Evolutionary conservation across 495 filamentous ascomycete species (phyloP).

Genomic region (Neurospora pannonica): DNA sequence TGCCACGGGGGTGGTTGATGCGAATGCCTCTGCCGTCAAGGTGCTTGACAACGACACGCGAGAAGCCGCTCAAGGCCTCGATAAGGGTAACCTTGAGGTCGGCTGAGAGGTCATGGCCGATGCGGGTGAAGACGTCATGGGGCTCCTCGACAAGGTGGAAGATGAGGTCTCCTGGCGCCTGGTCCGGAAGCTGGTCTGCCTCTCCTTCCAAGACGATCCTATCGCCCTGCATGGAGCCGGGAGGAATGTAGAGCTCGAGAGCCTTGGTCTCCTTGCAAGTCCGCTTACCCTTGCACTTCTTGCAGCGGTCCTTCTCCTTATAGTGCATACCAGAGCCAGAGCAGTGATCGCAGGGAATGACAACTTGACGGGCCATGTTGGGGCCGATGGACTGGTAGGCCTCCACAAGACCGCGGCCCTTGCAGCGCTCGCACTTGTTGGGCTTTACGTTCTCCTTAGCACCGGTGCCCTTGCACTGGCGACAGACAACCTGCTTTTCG

Average conservation of each 20-base stretch:
- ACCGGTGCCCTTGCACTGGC: slow-evolving; percentile 75
- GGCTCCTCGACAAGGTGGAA: slow-evolving; percentile 76
- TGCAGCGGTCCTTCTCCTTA: slow-evolving; percentile 93
- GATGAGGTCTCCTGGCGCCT: slow-evolving; percentile 85
- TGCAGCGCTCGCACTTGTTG: slow-evolving; percentile 74
- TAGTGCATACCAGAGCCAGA: slow-evolving; percentile 71
- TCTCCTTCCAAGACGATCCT: slow-evolving; percentile 86
- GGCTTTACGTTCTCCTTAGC: slow-evolving; percentile 88
- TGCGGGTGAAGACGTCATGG: slow-evolving; percentile 70
- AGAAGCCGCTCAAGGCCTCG: slow-evolving; percentile 83
- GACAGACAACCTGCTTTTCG: slow-evolving; percentile 85
- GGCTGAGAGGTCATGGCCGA: slow-evolving; percentile 75
- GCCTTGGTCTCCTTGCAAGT: slow-evolving; percentile 79
- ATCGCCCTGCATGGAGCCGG: slow-evolving; percentile 80
- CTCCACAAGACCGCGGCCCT: slow-evolving; percentile 63
- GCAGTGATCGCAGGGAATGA: slow-evolving; percentile 66
- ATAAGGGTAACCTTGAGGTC: slow-evolving; percentile 68
- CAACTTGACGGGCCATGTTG: slow-evolving; percentile 67
- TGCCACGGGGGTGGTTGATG: slow-evolving; percentile 62
- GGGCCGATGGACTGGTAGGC: slow-evolving; percentile 69
- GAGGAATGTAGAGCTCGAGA: slow-evolving; percentile 90
- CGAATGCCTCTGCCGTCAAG: slow-evolving; percentile 89
- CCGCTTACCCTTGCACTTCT: slow-evolving; percentile 91
- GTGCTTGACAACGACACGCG: slow-evolving; percentile 82
- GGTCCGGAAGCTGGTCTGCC: slow-evolving; percentile 86